Evolutionary conservation across 805 yeast species (phyloP).

Genomic region (Yamadazyma insecticola): DNA sequence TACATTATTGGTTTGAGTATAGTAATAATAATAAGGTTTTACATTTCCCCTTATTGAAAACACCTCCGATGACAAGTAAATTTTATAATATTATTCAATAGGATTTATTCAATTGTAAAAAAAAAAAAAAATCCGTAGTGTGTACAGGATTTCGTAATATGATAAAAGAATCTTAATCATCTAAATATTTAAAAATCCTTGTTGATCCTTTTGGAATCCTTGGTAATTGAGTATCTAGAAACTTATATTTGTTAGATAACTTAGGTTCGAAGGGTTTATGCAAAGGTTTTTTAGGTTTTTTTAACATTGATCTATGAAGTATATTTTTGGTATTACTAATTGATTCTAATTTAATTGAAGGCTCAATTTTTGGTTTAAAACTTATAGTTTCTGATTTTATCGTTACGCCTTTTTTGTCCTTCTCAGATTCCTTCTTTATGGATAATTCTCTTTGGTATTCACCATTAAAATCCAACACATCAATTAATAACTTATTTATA

Average conservation of each 20-base stretch:
- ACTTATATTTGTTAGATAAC: too few relatives aligned
- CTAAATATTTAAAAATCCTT: too few relatives aligned
- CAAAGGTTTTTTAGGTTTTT: too few relatives aligned
- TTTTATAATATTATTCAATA: too few relatives aligned
- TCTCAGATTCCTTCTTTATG: constrained; percentile 3
- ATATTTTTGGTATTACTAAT: too few relatives aligned
- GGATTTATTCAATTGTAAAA: too few relatives aligned
- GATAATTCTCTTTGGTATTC: constrained; percentile 7
- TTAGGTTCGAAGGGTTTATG: too few relatives aligned
- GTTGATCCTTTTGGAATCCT: constrained; percentile 5
- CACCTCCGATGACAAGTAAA: constrained; percentile 24
- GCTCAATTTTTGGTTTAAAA: neutral
- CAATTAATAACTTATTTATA: constrained; percentile 7
- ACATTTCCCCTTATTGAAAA: constrained; percentile 25
- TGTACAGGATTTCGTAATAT: too few relatives aligned
- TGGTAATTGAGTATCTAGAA: too few relatives aligned
- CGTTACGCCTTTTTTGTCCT: neutral
- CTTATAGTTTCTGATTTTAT: constrained; percentile 3
- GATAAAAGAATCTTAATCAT: too few relatives aligned
- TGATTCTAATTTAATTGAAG: constrained; percentile 1
- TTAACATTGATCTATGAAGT: too few relatives aligned
- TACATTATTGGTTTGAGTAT: constrained; percentile 25
- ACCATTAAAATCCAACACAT: constrained; percentile 4
- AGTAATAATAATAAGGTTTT: constrained; percentile 12
- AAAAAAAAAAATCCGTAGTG: neutral